Base-by-base conservation (phyloP, 2,329 filamentous ascomycete species). In the Aspergillus tubingensis region DNA sequence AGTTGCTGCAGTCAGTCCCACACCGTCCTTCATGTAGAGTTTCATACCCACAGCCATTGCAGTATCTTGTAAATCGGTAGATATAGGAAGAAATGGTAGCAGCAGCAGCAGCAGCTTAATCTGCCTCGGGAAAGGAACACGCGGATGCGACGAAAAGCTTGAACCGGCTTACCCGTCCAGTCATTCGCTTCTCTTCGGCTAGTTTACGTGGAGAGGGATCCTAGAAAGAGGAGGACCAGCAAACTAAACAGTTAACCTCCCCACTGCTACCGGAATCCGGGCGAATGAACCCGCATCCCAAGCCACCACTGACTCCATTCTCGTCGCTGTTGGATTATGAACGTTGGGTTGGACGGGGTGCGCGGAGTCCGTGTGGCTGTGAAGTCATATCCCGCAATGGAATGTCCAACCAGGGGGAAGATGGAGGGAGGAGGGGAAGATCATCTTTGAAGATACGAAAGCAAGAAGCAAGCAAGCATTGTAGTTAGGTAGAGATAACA, bases 141-240 rank as follows among this genome's bases (percentile, higher is more conserved):
- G 21, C 36, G 52, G 52, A 63, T 57, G 54, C 36, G 27, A 52
- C 48, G 53, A 63, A 36, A 36, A 62, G 62, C 62, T 63, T 62
- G 62, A 63, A 61, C 55, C 21, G 52, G 48, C 27, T 48, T 47
- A 36, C n/a, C 44, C 53, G 53, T 8, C 21, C 41, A 32, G 41
- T 63, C 17, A 63, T 63, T 62, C 49, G 56, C 57, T 27, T 27
- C 56, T 47, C 13, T 10, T n/a, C 41, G 43, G 41, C 53, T 49
- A 57, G 55, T 54, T 39, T 38, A 39, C 48, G 41, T 51, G 30
- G 43, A 60, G 58, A 44, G n/a, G 17, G 41, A 21, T 11, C n/a
- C 39, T 43, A 43, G 19, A 21, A 43, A 5, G 17, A 43, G 41
- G 8, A 30, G 27, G 41, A 13, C 32, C 32, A 36, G 11, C 32